Evolutionary conservation across 202 grass and related monocot species (phyloP).

Genomic region (Elaeis oleifera): DNA sequence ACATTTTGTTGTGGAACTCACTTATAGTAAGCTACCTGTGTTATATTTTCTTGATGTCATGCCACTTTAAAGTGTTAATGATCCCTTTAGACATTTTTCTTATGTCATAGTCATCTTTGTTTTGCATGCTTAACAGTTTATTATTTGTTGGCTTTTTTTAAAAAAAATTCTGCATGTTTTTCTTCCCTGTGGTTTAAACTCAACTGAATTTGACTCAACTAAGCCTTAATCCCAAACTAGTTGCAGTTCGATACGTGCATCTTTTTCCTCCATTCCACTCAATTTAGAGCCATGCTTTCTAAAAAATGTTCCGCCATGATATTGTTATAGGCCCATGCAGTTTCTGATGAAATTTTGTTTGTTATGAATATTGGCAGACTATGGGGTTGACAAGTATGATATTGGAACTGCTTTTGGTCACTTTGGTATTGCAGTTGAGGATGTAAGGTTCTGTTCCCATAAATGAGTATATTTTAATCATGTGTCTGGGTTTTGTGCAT

Average conservation of each 20-base stretch:
- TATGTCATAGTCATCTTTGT: too few relatives aligned
- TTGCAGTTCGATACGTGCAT: too few relatives aligned
- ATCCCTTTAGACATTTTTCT: too few relatives aligned
- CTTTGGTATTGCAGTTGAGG: conserved; percentile 63
- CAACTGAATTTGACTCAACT: too few relatives aligned
- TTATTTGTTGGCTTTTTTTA: not conserved
- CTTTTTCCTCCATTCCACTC: too few relatives aligned
- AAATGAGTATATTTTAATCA: too few relatives aligned
- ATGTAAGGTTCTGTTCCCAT: conserved; percentile 36
- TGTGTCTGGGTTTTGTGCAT: not conserved
- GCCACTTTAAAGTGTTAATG: too few relatives aligned
- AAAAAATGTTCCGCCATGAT: too few relatives aligned
- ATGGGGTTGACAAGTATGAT: conserved; percentile 71
- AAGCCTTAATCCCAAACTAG: too few relatives aligned
- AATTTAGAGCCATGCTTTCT: too few relatives aligned
- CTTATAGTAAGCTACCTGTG: conserved; percentile 54
- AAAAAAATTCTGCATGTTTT: not conserved
- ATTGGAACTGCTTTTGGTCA: conserved; percentile 62
- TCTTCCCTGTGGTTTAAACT: not conserved
- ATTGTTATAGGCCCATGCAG: not conserved
- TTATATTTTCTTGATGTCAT: conserved; percentile 5
- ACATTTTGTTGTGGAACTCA: conserved; percentile 69
- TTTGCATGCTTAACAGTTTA: too few relatives aligned
- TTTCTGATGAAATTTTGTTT: not conserved
- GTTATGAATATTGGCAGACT: conserved; percentile 33